Percentiles rank a stretch among this genome's conserved stretches.
phyloP scores from a whole-genome alignment of 2,329 filamentous ascomycete genomes.

The Myriangium duriaei region DNA sequence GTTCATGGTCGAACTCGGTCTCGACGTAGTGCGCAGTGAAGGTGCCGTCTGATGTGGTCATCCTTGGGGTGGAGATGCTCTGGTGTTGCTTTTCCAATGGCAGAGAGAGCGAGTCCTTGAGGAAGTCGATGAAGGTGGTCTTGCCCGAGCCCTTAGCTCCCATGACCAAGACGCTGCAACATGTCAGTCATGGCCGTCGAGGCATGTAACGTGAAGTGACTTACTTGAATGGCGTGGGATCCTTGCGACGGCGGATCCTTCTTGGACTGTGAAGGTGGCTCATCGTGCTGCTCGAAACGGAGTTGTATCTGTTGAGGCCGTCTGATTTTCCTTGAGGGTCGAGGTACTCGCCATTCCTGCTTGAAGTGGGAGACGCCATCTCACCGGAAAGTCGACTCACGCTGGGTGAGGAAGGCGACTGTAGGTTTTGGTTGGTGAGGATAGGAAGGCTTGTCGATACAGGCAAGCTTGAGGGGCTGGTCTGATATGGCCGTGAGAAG shows the following conservation, averaged over 20 bases:
- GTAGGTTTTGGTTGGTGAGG: constrained; percentile 5
- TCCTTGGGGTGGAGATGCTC: constrained; percentile 10
- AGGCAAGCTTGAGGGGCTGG: constrained; percentile 36
- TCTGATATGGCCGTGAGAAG: constrained; percentile 31
- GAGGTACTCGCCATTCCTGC: constrained; percentile 41
- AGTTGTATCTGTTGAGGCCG: constrained; percentile 97
- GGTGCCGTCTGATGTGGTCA: constrained; percentile 26
- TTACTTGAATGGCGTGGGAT: constrained; percentile 97
- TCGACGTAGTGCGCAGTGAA: constrained; percentile 87
- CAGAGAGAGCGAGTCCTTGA: constrained; percentile 72
- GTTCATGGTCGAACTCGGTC: constrained; percentile 84
- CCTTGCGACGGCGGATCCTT: constrained; percentile 84
- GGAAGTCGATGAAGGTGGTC: constrained; percentile 91
- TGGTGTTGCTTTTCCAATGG: constrained; percentile 60
- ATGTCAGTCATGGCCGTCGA: neutral
- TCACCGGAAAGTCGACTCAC: neutral
- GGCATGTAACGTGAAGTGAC: constrained; percentile 26
- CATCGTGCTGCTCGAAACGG: constrained; percentile 80
- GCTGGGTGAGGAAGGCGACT: neutral
- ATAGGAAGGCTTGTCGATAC: constrained; percentile 10
- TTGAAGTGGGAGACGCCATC: neutral
- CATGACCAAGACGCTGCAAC: constrained; percentile 68
- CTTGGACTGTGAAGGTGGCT: constrained; percentile 89
- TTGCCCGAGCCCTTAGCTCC: constrained; percentile 83
- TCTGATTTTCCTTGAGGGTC: constrained; percentile 75